Base-by-base conservation (phyloP, 331 rosid species). In the Quercus phellos region DNA sequence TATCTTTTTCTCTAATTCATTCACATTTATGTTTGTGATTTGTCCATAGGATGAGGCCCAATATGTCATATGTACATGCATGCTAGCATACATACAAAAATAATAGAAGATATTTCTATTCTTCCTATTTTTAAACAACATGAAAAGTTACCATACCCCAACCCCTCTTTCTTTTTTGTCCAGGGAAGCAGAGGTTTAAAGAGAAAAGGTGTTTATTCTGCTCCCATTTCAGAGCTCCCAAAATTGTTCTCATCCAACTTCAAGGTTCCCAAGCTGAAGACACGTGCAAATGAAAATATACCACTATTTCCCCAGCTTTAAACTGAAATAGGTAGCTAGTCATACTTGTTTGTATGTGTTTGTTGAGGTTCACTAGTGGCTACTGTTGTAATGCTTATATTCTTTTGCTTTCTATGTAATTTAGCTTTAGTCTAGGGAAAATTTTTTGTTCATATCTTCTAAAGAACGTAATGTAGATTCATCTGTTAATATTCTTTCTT, bases 181-280 rank as follows among this genome's bases (percentile, higher is more conserved):
- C 84, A 91, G 97, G 87, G 82, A 64, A 63, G 51, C 38, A 79
- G 69, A 78, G 58, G 86, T 56, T 80, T 71, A 66, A 94, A 94
- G 90, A 89, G 96, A 88, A 87, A 92, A 70, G 81, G 68, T 50
- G 69, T 51, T 17, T 74, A 80, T 6, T 85, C n/a, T 67, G 43
- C 64, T 43, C 77, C 78, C 51, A 17, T 66, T 38, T 74, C 76
- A 0, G 84, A 42, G 66, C 82, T 92, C 51, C 93, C 96, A 21
- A 91, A 88, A 71, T 81, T 91, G 77, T 90, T 94, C 86, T 74
- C 96, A n/a, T 78, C 93, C 67, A 32, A 78, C 73, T 90, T 94
- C 80, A 92, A 87, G 88, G 90, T 90, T 86, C 98, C 96, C 55
- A 94, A 94, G 79, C 66, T 94, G 84, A 94, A 90, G 94, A 74